Base-by-base conservation (phyloP, 345 rosid genomes). In the Pistacia vera region DNA sequence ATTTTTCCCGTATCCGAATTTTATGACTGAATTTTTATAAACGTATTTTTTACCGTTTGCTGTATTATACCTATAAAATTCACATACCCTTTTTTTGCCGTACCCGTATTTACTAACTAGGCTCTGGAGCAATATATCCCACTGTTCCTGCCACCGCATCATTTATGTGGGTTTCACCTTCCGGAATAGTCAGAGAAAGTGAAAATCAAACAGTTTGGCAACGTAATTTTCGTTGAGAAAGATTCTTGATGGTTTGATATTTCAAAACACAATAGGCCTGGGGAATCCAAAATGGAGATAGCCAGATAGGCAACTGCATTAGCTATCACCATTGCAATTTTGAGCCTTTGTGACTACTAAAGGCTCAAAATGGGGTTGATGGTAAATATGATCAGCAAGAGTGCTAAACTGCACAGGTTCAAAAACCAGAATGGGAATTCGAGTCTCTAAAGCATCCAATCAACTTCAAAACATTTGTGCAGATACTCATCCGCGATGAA, bases 201-300 rank as follows among this genome's bases (percentile, higher is more conserved):
- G 33, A 30, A 30, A 30, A 30, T 30, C 33, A 30, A 30, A 30
- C 33, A 30, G 2, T 61, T 80, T 78, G 9, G 77, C 68, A 4
- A 11, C 63, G 38, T 44, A 33, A 17, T 66, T 3, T 5, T 51
- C 36, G 12, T 66, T 67, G 25, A 77, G 20, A 13, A 74, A 52
- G 41, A 77, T 49, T 2, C 16, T 63, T 2, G 10, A 14, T 4
- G 68, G 11, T 13, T 68, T 75, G 22, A 78, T 57, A 57, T 80
- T 36, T 33, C 73, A 48, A 54, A 44, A 59, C 10, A 75, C 58
- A 52, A 83, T 57, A 0, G 82, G 82, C 58, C 46, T 68, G 2
- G 66, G 10, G 17, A 78, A 76, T 38, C 70, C 55, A 64, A 67
- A 36, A 48, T 78, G 82, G 18, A 78, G 77, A 70, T 67, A 48